Conservation (phyloP, 805 yeast genomes). For the Kluyveromyces nonfermentans region DNA sequence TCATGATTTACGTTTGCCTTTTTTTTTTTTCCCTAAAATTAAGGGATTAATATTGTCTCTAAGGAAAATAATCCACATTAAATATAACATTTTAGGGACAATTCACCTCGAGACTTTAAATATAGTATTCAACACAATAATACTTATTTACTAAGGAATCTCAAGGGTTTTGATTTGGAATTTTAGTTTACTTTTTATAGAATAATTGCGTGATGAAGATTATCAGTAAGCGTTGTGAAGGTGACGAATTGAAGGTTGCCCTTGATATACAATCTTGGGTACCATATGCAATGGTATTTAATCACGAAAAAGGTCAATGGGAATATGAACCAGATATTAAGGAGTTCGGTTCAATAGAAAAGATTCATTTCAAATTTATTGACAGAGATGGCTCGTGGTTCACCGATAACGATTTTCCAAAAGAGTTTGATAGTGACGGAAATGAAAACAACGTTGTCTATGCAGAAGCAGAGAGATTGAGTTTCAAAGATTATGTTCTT, state of each 20-base stretch:
- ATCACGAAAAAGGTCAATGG: conserved; percentile 13
- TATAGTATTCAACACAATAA: no score
- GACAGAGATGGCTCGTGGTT: conserved; percentile 25
- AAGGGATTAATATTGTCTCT: no score
- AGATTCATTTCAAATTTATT: conserved; percentile 22
- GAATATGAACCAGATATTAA: conserved; percentile 21
- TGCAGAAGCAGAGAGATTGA: conserved; percentile 1
- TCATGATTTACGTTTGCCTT: no score
- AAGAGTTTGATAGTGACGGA: conserved; percentile 29
- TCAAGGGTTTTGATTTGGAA: no score
- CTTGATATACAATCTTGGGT: conserved; percentile 1
- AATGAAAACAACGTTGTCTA: conserved; percentile 32
- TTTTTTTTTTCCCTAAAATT: no score
- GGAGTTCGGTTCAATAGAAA: conserved; percentile 4
- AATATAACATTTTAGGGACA: no score
- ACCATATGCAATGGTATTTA: conserved; percentile 9
- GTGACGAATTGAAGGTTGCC: conserved; percentile 1
- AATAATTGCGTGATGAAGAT: conserved; percentile 3
- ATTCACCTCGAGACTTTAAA: no score
- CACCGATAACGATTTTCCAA: conserved; percentile 20
- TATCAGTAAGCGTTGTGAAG: conserved; percentile 1
- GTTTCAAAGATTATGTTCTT: neutral
- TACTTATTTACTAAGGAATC: no score
- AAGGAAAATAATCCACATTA: no score
- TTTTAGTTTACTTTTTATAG: no score